Base-by-base conservation (phyloP, 257 asterid species). In the Penstemon barbatus region DNA sequence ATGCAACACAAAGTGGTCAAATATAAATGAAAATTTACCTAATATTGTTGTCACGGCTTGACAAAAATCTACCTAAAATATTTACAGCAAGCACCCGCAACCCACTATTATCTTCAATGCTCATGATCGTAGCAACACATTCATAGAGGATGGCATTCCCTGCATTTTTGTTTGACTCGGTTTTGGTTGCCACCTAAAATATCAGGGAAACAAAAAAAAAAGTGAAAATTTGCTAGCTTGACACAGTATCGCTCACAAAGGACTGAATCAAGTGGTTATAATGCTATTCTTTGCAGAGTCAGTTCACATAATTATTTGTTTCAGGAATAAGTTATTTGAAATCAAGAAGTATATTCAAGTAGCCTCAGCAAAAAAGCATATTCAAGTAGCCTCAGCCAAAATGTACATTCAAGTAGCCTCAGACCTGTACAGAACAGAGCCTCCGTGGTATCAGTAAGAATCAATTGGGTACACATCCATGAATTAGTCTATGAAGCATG, bases 111-210 rank as follows among this genome's bases (percentile, higher is more conserved):
- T 91, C 97, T 82, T 94, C 99, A 73, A 94, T 74, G 68, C 84
- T 79, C 96, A 94, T 83, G 73, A 91, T 94, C 15, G 97, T 79
- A 79, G 88, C 93, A 77, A 94, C 99, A 82, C 99, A 94, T 81
- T 91, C 95, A 59, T 94, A 94, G 55, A 91, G 98, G 75, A 94
- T 94, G 19, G 99, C 96, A 75, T 94, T 89, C 67, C 99, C 99
- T 46, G 95, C 91, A 75, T 94, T 94, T 79, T 91, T 94, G 79
- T 91, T 94, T 36, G 97, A 84, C 80, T 94, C 99, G 7, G 97
- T 89, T 81, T 94, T 94, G 44, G 97, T 94, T 64, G 99, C 97
- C 85, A 94, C 99, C 99, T 94, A 80, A 67, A 76, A 59, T 49
- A 68, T 48, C 44, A 80, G 72, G 51, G 61, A 70, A 81, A 66